Percentiles rank a stretch among this genome's conserved stretches.
Conservation (phyloP, 306 rosid genomes). For the Fragaria vesca region DNA sequence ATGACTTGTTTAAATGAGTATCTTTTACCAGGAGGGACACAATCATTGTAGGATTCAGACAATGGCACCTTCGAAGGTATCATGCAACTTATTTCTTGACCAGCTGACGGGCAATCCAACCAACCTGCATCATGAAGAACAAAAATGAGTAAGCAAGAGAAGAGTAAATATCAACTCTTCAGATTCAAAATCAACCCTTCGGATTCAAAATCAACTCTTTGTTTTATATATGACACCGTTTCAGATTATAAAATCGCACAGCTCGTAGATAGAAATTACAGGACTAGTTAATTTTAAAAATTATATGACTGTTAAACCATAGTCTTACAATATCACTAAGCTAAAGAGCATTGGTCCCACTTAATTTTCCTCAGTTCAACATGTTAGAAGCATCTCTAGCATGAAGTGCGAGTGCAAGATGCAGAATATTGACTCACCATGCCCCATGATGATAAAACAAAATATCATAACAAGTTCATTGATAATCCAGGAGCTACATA, state of each 20-base stretch:
- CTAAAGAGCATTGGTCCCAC: not conserved
- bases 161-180: not conserved
- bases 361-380: not conserved
- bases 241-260: not conserved
- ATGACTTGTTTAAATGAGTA: constrained; percentile 98
- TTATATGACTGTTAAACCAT: not conserved
- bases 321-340: not conserved
- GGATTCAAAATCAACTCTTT: not conserved
- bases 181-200: not conserved
- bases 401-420: not conserved
- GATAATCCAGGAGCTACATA: not conserved
- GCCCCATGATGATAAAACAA: not conserved
- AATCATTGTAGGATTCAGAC: constrained; percentile 76
- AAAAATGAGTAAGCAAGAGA: constrained; percentile 9
- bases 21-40: constrained; percentile 88
- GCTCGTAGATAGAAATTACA: constrained; percentile 1
- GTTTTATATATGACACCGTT: not conserved
- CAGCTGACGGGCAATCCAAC: constrained; percentile 90
- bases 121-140: constrained; percentile 63
- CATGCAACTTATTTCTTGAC: constrained; percentile 75
- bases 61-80: constrained; percentile 99
- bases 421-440: not conserved
- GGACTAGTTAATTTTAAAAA: not conserved
- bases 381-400: constrained; percentile 7
- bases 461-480: not conserved